Base-by-base conservation (phyloP, 169 alveolate genomes). In the Cryptosporidium andersoni region DNA sequence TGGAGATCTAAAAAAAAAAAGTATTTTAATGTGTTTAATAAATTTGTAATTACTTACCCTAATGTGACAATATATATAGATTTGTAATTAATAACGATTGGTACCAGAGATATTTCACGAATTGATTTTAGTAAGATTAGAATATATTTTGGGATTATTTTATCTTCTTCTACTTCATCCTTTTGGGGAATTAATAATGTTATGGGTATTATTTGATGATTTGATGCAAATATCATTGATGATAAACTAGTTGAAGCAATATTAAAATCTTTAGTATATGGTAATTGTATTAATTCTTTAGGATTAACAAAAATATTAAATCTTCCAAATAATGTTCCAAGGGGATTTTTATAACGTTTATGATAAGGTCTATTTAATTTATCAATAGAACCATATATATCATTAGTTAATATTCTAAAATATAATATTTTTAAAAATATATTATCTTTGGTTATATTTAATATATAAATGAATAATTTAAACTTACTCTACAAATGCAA, bases 191-290 rank as follows among this genome's bases (percentile, higher is more conserved):
- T 36, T 58, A 74, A 60, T 56, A 74, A 47, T 36, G 82, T 58
- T 14, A 74, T 68, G n/a, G 82, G 82, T 40, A 68, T 74, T 37
- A 74, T 74, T 53, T 66, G 82, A 42, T 58, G 66, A 34, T 74
- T 74, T 58, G 82, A 74, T 16, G 82, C 82, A 58, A 74, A 8
- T 43, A 74, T 74, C 82, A 74, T 74, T 12, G 66, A 68, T 40
- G 82, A 40, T 56, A 74, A 53, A 34, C 60, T 68, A 60, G 42
- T 58, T 40, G 8, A 74, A n/a, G 64, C 82, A 39, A 74, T 43
- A n/a, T 60, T 56, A 34, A 74, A 58, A 14, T 68, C 82, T 5
- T 74, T 63, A 14, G 60, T 74, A 42, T 58, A 47, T 6, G 45
- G 16, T 14, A 68, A 3, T 74, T 14, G 40, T 40, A 58, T 55